Conservation (phyloP, 106 monocot genomes). For the Dactylorhiza incarnata region DNA sequence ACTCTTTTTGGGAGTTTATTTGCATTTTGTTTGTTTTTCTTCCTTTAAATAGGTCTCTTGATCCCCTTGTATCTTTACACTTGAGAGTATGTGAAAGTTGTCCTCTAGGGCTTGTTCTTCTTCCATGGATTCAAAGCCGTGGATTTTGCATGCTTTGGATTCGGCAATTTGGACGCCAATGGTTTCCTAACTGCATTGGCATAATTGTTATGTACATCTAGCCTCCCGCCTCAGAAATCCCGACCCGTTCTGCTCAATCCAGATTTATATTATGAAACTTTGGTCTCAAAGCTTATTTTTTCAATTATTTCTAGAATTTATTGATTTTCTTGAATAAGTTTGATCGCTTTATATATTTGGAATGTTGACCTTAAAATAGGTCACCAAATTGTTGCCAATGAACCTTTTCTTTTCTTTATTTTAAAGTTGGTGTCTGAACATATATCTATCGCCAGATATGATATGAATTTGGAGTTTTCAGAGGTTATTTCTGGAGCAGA, state of each 20-base stretch:
- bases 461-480: constrained; percentile 75
- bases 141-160: too few relatives aligned
- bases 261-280: not conserved
- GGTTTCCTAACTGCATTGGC: too few relatives aligned
- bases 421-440: not conserved
- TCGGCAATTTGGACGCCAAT: too few relatives aligned
- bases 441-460: constrained; percentile 46
- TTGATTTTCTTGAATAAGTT: not conserved
- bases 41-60: too few relatives aligned
- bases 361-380: not conserved
- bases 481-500: constrained; percentile 94
- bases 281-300: not conserved
- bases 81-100: too few relatives aligned
- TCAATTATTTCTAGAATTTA: not conserved
- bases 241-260: not conserved
- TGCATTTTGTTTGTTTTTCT: too few relatives aligned
- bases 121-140: too few relatives aligned
- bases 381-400: not conserved
- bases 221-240: not conserved
- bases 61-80: too few relatives aligned
- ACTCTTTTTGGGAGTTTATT: too few relatives aligned
- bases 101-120: too few relatives aligned
- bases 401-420: not conserved
- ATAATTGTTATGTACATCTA: too few relatives aligned
- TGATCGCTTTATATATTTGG: not conserved